Base-by-base conservation (phyloP, 495 filamentous ascomycete species). In the Usnea hakonensis region DNA sequence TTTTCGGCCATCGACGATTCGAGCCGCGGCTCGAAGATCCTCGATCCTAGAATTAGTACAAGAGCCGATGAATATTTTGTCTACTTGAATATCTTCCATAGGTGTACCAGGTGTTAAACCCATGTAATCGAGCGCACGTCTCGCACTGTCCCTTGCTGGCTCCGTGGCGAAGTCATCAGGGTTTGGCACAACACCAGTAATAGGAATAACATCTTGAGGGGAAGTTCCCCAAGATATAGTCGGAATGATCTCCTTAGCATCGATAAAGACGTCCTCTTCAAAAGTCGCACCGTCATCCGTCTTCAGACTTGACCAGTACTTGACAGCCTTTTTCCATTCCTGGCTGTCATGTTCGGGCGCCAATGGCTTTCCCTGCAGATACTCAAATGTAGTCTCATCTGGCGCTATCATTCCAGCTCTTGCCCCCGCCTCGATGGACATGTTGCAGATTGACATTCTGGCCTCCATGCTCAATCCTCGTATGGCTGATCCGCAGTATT, bases 391-490 rank as follows among this genome's bases (percentile, higher is more conserved):
- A 50, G 79, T 89, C 73, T 96, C 87, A 65, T 98, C 94, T 3
- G 94, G 94, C 32, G 94, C 94, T 60, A 98, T 86, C 90, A 98
- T 93, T 63, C 94, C 94, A 61, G 94, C 93, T 78, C 94, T 83
- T 43, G 94, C 94, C 76, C 94, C 94, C 62, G 78, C 94, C 79
- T 98, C 94, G 71, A 97, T 97, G n/a, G 93, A 91, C 94, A 98
- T 98, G 79, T 98, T 98, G 77, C 94, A 97, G 72, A 98, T 94
- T 60, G 90, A 96, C 93, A 98, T 97, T 69, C 94, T 87, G 41
- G 94, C 94, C 73, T 98, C 94, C 84, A 98, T 96, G 76, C 90
- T 95, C 67, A 98, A 79, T 44, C 75, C 76, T 64, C 90, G 84
- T 70, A 98, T 96, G 58, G 92, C 90, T 57, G 90, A 95, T 57